Evolutionary conservation across 2,329 filamentous ascomycete species (phyloP).

Genomic region (Keithomyces neogunnii): DNA sequence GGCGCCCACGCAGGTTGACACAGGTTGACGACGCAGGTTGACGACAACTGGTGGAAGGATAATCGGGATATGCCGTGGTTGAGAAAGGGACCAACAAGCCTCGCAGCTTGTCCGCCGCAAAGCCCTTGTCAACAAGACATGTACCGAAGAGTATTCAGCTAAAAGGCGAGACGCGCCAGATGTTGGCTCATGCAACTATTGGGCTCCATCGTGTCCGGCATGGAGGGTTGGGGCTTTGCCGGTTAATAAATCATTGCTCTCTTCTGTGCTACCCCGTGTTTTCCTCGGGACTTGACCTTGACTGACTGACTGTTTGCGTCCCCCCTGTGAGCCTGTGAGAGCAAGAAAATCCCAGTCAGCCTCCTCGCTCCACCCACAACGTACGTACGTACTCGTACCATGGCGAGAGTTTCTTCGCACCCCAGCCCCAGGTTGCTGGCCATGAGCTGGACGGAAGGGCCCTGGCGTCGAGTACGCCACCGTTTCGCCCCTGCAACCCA

Average conservation of each 20-base stretch:
- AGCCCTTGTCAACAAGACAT: background rate
- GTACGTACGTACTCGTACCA: too few species aligned
- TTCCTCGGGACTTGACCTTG: background rate
- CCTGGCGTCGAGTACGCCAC: background rate
- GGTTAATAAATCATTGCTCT: background rate
- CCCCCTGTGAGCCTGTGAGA: background rate
- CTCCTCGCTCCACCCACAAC: too few species aligned
- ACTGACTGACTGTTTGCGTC: background rate
- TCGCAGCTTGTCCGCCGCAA: constrained; percentile 1
- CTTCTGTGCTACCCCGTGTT: background rate
- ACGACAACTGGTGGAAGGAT: background rate
- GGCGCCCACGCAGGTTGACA: too few species aligned
- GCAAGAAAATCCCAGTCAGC: background rate
- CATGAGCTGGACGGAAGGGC: too few species aligned
- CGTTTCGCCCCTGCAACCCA: background rate
- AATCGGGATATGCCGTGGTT: background rate
- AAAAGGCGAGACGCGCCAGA: background rate
- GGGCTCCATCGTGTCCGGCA: background rate
- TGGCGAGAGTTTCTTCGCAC: too few species aligned
- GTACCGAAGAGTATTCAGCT: background rate
- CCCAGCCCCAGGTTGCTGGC: too few species aligned
- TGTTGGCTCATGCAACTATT: background rate
- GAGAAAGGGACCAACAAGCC: background rate
- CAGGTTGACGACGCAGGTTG: background rate
- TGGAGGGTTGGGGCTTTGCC: background rate